Percentiles rank a stretch among this genome's conserved stretches.
These are phyloP conservation scores for Cucumis cinereus DNA, from an alignment of 306 rosid species.

Conservation along the genomic window DNA sequence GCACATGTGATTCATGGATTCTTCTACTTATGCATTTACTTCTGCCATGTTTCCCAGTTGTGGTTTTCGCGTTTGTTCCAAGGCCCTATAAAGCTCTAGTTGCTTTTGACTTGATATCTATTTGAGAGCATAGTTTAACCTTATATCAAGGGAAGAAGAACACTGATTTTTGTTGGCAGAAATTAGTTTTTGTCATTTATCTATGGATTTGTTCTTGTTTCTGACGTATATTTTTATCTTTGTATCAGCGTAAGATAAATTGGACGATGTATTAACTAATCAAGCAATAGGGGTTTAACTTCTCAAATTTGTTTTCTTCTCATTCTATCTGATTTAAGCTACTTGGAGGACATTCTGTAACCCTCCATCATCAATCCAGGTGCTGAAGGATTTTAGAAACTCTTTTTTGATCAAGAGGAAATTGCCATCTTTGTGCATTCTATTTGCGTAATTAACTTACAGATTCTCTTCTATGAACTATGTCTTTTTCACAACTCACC, in stretches of 20 bases:
- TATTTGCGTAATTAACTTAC: conserved; percentile 29
- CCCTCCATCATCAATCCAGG: conserved; percentile 97
- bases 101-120: neutral
- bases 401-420: conserved; percentile 95
- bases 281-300: neutral
- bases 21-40: neutral
- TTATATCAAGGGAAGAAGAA: conserved; percentile 1
- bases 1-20: neutral
- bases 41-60: neutral
- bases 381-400: conserved; percentile 95
- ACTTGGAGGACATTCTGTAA: too few relatives aligned
- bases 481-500: neutral
- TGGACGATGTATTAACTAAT: neutral
- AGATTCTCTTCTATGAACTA: conserved; percentile 3
- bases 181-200: neutral
- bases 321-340: too few relatives aligned
- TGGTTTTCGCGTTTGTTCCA: neutral
- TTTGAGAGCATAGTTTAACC: neutral
- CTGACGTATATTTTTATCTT: neutral
- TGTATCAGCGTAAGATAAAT: neutral
- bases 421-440: conserved; percentile 96
- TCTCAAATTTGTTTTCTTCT: too few relatives aligned
- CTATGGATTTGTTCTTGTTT: neutral
- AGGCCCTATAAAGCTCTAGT: neutral
- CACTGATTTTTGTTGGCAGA: neutral